A percentile compares a stretch with the other conserved stretches of the same genome.
Conservation (phyloP, 495 filamentous ascomycete genomes). For the Aspergillus saccharolyticus region DNA sequence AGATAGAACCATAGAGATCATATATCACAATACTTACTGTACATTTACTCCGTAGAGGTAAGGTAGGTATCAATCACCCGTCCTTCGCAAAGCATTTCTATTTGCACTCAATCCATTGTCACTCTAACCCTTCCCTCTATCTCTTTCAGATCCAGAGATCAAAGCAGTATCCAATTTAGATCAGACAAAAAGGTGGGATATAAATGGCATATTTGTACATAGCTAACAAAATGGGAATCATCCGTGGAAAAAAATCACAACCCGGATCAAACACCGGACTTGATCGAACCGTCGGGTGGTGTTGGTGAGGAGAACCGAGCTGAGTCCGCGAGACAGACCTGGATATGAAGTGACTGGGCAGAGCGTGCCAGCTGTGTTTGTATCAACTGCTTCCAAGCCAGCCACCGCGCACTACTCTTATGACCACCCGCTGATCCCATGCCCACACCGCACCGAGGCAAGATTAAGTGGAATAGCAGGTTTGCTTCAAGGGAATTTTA, state of each 20-base stretch:
- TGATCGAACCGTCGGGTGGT: background rate
- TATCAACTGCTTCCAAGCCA: background rate
- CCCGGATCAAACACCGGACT: slow-evolving; percentile 7
- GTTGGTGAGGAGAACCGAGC: background rate
- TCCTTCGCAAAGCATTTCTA: too few species aligned
- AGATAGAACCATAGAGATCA: background rate
- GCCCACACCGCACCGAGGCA: background rate
- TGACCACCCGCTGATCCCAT: background rate
- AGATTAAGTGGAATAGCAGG: background rate
- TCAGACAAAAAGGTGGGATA: background rate
- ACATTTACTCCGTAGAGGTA: too few species aligned
- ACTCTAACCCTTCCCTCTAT: background rate
- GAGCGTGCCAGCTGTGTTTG: too few species aligned
- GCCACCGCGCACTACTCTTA: background rate
- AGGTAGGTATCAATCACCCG: background rate
- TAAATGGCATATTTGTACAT: slow-evolving; percentile 21
- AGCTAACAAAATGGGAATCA: slow-evolving; percentile 23
- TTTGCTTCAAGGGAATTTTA: background rate
- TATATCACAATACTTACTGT: too few species aligned
- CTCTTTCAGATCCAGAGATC: background rate
- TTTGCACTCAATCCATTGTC: too few species aligned
- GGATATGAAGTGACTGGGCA: too few species aligned
- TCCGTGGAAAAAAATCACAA: slow-evolving; percentile 15
- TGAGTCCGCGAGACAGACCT: background rate
- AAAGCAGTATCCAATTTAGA: background rate